A percentile compares a stretch with the other conserved stretches of the same genome.
phyloP scores from a whole-genome alignment of 2,329 filamentous ascomycete species.

The Salinomyces thailandicus region DNA sequence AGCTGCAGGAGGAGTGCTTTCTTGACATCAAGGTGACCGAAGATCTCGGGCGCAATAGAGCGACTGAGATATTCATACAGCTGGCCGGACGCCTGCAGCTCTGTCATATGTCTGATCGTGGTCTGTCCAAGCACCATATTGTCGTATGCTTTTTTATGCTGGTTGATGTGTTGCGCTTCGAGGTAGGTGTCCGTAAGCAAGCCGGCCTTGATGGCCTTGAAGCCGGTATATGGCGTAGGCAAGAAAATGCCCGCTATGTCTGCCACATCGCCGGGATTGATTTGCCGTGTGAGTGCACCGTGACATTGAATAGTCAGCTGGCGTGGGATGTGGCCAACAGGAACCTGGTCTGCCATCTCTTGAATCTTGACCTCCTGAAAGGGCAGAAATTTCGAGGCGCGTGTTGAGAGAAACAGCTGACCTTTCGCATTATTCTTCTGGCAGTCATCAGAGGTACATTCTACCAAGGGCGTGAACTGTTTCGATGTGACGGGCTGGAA shows the following conservation, averaged over 20 bases:
- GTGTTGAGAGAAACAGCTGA: slow-evolving; percentile 85
- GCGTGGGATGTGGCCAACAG: slow-evolving; percentile 91
- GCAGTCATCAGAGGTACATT: slow-evolving; percentile 87
- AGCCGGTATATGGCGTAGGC: slow-evolving; percentile 96
- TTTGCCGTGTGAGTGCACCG: slow-evolving; percentile 70
- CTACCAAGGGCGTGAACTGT: slow-evolving; percentile 75
- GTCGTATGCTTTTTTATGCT: slow-evolving; percentile 98
- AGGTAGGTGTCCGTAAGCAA: slow-evolving; percentile 96
- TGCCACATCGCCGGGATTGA: slow-evolving; percentile 89
- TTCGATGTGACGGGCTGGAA: slow-evolving; percentile 92
- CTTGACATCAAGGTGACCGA: slow-evolving; percentile 91
- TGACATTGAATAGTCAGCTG: slow-evolving; percentile 84
- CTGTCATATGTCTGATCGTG: slow-evolving; percentile 73
- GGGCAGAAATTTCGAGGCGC: slow-evolving; percentile 90
- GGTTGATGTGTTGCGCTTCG: slow-evolving; percentile 83
- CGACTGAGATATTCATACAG: slow-evolving; percentile 93
- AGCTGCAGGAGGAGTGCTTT: slow-evolving; percentile 91
- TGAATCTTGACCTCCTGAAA: slow-evolving; percentile 99
- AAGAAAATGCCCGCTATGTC: slow-evolving; percentile 93
- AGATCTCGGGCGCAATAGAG: slow-evolving; percentile 96
- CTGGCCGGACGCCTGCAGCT: slow-evolving; percentile 73
- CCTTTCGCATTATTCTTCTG: slow-evolving; percentile 83
- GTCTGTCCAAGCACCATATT: slow-evolving; percentile 75
- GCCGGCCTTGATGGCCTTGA: slow-evolving; percentile 91
- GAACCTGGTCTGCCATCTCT: slow-evolving; percentile 98